These are phyloP conservation scores for Trametes gibbosa DNA, from an alignment of 768 basidiomycete species.

Conservation along the genomic window DNA sequence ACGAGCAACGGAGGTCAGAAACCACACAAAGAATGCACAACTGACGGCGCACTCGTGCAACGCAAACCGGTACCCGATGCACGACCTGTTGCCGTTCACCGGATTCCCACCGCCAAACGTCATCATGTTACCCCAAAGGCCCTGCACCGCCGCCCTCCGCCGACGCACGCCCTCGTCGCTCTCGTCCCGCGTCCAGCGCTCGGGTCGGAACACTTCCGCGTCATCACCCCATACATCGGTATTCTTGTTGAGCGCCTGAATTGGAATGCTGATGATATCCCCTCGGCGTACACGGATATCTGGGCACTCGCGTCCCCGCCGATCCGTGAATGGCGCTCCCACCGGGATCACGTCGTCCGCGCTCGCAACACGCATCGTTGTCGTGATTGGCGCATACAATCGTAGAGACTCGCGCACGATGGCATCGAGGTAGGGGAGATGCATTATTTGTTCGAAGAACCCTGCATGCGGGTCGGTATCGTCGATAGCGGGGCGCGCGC, in stretches of 20 bases:
- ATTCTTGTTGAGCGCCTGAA: constrained; percentile 58
- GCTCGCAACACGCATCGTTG: constrained; percentile 52
- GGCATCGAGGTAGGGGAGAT: constrained; percentile 55
- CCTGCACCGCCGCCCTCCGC: constrained; percentile 47
- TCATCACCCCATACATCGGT: constrained; percentile 61
- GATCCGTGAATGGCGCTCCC: constrained; percentile 29
- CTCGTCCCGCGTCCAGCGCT: constrained; percentile 17
- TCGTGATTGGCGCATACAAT: constrained; percentile 55
- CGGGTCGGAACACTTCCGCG: constrained; percentile 56
- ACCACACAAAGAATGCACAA: neutral
- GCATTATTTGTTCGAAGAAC: constrained; percentile 21
- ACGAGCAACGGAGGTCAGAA: neutral
- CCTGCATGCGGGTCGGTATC: neutral
- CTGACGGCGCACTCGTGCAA: constrained; percentile 51
- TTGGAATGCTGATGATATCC: constrained; percentile 58
- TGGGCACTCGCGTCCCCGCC: constrained; percentile 15
- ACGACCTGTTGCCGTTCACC: constrained; percentile 51
- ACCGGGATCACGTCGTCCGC: constrained; percentile 54
- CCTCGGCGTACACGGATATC: constrained; percentile 34
- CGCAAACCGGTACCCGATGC: constrained; percentile 62
- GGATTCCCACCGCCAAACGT: constrained; percentile 57
- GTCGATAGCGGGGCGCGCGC: neutral
- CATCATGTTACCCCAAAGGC: constrained; percentile 51
- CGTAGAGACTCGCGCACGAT: constrained; percentile 59
- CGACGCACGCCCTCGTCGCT: constrained; percentile 23